These are phyloP conservation scores for Eucalyptus tenuipes DNA, from an alignment of 345 rosid genomes.

Conservation along the genomic window DNA sequence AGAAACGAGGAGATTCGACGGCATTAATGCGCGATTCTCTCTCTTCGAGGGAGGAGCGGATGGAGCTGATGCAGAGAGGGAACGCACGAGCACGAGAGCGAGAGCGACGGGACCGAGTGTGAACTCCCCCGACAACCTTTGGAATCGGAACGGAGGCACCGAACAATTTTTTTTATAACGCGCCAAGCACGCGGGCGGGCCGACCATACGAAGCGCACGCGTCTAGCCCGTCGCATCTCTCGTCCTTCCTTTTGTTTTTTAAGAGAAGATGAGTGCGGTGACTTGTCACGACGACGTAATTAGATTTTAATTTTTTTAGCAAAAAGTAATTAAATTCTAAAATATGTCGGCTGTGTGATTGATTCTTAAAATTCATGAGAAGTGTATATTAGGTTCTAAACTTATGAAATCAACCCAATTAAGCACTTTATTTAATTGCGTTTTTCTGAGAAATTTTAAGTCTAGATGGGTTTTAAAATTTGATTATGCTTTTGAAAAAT, in stretches of 20 bases:
- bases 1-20: background rate
- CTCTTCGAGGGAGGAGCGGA: background rate
- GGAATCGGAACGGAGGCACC: background rate
- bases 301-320: accelerated
- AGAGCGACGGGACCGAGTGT: background rate
- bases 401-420: no score
- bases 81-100: background rate
- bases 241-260: accelerated
- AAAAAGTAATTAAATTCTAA: no score
- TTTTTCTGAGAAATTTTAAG: no score
- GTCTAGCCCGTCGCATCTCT: background rate
- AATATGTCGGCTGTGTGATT: no score
- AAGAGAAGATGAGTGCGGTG: no score
- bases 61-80: background rate
- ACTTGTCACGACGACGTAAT: no score
- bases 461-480: accelerated
- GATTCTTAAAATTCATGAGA: no score
- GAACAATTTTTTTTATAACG: background rate
- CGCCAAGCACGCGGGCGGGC: no score
- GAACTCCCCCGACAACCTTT: background rate
- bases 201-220: no score
- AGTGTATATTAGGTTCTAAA: no score
- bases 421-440: no score
- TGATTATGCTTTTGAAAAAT: no score
- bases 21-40: background rate